These are phyloP conservation scores for Porcisia deanei DNA, from an alignment of 208 protist genomes.

Conservation along the genomic window DNA sequence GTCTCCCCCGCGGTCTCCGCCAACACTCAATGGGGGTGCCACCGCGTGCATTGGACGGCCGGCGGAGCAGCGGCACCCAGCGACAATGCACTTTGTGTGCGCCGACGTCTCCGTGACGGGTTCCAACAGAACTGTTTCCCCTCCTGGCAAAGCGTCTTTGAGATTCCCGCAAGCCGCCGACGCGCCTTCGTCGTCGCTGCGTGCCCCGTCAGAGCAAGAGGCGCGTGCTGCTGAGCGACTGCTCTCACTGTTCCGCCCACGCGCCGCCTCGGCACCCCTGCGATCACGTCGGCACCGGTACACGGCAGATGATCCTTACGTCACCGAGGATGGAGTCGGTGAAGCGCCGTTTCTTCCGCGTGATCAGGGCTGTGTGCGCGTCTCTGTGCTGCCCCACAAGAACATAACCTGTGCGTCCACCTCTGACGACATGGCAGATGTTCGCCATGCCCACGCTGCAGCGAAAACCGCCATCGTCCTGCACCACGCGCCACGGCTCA, in stretches of 20 bases:
- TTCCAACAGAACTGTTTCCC: background rate
- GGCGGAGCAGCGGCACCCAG: background rate
- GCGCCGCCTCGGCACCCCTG: slow-evolving; percentile 36
- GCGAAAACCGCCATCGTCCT: slow-evolving; percentile 42
- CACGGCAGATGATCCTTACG: background rate
- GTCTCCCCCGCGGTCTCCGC: background rate
- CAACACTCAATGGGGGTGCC: background rate
- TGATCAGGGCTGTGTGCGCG: background rate
- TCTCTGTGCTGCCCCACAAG: background rate
- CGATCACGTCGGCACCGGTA: slow-evolving; percentile 20
- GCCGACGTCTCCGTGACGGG: background rate
- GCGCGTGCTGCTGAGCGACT: slow-evolving; percentile 23
- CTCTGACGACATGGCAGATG: slow-evolving; percentile 29
- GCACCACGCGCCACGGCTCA: slow-evolving; percentile 57
- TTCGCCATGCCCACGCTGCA: slow-evolving; percentile 9
- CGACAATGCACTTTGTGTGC: background rate
- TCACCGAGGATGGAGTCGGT: background rate
- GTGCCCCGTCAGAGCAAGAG: slow-evolving; percentile 15
- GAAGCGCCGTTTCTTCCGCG: background rate
- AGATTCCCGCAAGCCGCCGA: background rate
- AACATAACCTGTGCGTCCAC: background rate
- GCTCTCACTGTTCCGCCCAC: slow-evolving; percentile 31
- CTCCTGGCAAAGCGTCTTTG: background rate
- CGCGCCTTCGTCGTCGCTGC: background rate
- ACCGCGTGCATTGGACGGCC: background rate